Base-by-base conservation (phyloP, 2,329 filamentous ascomycete genomes). In the Sporothrix inflata region DNA sequence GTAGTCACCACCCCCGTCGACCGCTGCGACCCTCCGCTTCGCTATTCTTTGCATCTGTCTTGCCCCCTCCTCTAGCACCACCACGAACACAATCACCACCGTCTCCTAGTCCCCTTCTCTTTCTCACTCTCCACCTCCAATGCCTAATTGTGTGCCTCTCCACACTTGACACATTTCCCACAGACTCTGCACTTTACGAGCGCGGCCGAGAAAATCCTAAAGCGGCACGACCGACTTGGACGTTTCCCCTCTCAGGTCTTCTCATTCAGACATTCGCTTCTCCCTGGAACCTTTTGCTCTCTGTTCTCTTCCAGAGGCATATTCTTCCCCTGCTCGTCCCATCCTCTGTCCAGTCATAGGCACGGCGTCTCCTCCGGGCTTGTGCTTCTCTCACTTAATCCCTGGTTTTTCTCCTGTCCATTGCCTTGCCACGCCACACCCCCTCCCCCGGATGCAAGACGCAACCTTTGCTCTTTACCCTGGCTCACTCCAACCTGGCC, bases 361-460 rank as follows among this genome's bases (percentile, higher is more conserved):
- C 38, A 65, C 38, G 14, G 14, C 21, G 21, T 27, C 21, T 40
- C 60, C 38, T 42, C 42, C 21, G 38, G 60, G 21, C 38, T 45
- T 16, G 38, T 42, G n/a, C 21, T 45, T 42, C 38, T 21, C 55
- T 45, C 60, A 45, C 60, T 65, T 27, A 11, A 34, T 47, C 38
- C 68, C 68, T 60, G 53, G 38, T 21, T 19, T 19, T 38, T 70
- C 42, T 49, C 57, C 55, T 63, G 40, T 40, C 42, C 45, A 21
- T 34, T 66, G 40, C 61, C 21, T 49, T 63, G 12, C 60, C 49
- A 57, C 27, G 40, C 40, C 49, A 42, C 47, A n/a, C 47, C 42
- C 63, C 65, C 42, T 49, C 11, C 47, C 66, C 49, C 67, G 51
- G 67, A 69, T 60, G 67, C 51, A 69, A 69, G 51, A 45, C 66